Base-by-base conservation (phyloP, 2,329 filamentous ascomycete species). In the Rosellinia necatrix region DNA sequence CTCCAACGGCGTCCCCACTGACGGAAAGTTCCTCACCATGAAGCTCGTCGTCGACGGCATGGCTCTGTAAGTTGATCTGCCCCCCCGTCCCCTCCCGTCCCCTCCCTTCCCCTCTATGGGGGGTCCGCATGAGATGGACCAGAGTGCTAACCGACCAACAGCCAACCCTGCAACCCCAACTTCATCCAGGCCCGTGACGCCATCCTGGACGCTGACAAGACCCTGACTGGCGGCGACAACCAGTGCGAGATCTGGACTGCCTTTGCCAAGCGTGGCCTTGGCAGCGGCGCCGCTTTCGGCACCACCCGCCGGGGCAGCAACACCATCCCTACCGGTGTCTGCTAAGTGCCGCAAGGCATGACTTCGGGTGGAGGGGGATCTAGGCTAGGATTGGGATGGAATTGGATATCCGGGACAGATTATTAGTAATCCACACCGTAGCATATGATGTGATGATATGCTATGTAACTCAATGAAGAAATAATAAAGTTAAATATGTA, bases 191-290 rank as follows among this genome's bases (percentile, higher is more conserved):
- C 76, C 6, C 71, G 79, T 35, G 75, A 81, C 58, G 78, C 78
- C 13, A 79, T 81, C 63, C 56, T 81, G 13, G 78, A 81, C 53
- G 78, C 78, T 0, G 78, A 81, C 63, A 64, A 66, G 61, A 74
- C 73, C 2, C 67, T 81, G n/a, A 81, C 78, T 3, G 75, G 73
- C 6, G 79, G 78, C 3, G 66, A 70, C 40, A 81, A 81, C 63
- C 57, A 59, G 17, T 81, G 79, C 56, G 72, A 74, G 61, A 71
- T 81, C 63, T 81, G 79, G 79, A 76, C 63, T 4, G 78, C 70
- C 2, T 81, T 81, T 59, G 78, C 79, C 12, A 81, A 80, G 73
- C 69, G 79, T 15, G 79, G 79, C 4, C 67, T 81, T n/a, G 79
- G 79, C 46, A 15, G 65, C 29, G 66, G 66, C 43, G 72, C 72